Conservation (phyloP, 1,284 basidiomycete genomes). For the Phylloporus gajari region DNA sequence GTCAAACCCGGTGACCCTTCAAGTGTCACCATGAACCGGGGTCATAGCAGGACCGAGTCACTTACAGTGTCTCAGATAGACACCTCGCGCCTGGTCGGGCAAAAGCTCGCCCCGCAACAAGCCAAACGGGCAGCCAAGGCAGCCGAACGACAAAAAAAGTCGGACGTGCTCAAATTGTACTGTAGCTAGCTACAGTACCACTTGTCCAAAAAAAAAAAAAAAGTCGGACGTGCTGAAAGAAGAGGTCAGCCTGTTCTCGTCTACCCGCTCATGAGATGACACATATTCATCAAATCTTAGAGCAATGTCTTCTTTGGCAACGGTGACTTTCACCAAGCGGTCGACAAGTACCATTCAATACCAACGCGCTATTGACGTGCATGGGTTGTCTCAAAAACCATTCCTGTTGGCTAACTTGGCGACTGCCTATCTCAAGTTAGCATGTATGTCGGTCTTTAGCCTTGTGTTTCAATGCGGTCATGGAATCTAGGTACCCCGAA, state of each 20-base stretch:
- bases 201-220: no score
- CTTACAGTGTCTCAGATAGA: not conserved
- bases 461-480: not conserved
- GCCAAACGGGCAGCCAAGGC: slow-evolving; percentile 30
- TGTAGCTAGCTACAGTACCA: no score
- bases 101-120: slow-evolving; percentile 19
- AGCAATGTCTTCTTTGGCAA: slow-evolving; percentile 25
- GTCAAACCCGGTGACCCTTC: not conserved
- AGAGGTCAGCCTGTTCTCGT: slow-evolving; percentile 20
- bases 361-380: slow-evolving; percentile 27
- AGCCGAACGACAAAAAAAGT: slow-evolving; percentile 21
- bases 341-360: slow-evolving; percentile 25
- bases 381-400: slow-evolving; percentile 20
- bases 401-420: slow-evolving; percentile 31
- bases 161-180: no score
- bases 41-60: not conserved
- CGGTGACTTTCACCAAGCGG: slow-evolving; percentile 20
- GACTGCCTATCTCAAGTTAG: slow-evolving; percentile 29
- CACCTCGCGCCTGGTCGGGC: not conserved
- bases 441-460: slow-evolving; percentile 17
- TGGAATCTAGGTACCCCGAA: slow-evolving; percentile 22
- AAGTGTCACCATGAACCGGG: slow-evolving; percentile 8
- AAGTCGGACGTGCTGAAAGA: slow-evolving; percentile 32
- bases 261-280: not conserved
- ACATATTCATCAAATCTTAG: slow-evolving; percentile 3